Evolutionary conservation across 1,284 basidiomycete species (phyloP).

Genomic region (Trametes polyzona): DNA sequence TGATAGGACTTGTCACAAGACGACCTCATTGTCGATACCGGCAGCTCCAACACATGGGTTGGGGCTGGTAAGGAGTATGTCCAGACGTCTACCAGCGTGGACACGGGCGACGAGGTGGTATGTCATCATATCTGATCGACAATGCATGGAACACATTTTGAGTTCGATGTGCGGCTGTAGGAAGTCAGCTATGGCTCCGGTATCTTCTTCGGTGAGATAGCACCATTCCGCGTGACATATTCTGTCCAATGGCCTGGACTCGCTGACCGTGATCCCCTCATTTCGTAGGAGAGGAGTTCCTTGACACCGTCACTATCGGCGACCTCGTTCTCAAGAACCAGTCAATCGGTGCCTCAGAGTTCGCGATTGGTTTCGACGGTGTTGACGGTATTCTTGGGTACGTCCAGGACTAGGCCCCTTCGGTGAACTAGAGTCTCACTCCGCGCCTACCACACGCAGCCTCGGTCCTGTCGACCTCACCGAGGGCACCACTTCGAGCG

Average conservation of each 20-base stretch:
- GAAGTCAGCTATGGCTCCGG: constrained; percentile 30
- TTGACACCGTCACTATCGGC: constrained; percentile 28
- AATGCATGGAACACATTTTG: background rate
- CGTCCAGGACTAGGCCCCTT: background rate
- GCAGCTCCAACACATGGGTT: constrained; percentile 67
- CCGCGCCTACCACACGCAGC: constrained; percentile 23
- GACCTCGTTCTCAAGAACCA: constrained; percentile 37
- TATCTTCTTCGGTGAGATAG: constrained; percentile 20
- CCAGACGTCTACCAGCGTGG: constrained; percentile 48
- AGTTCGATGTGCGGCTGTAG: constrained; percentile 8
- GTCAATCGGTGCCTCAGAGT: constrained; percentile 48
- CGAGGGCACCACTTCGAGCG: constrained; percentile 15
- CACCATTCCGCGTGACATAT: no score
- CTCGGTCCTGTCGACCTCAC: constrained; percentile 56
- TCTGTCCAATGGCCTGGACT: no score
- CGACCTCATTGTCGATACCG: constrained; percentile 34
- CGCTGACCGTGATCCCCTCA: background rate
- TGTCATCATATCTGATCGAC: constrained; percentile 1
- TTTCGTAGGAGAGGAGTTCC: constrained; percentile 26
- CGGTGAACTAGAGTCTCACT: background rate
- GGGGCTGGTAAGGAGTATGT: constrained; percentile 50
- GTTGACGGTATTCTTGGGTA: constrained; percentile 57
- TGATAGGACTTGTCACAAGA: constrained; percentile 14
- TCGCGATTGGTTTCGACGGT: constrained; percentile 40
- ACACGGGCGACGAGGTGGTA: constrained; percentile 29